A percentile compares a stretch with the other conserved stretches of the same genome.
Conservation (phyloP, 345 rosid genomes). For the Eucalyptus shirleyi region DNA sequence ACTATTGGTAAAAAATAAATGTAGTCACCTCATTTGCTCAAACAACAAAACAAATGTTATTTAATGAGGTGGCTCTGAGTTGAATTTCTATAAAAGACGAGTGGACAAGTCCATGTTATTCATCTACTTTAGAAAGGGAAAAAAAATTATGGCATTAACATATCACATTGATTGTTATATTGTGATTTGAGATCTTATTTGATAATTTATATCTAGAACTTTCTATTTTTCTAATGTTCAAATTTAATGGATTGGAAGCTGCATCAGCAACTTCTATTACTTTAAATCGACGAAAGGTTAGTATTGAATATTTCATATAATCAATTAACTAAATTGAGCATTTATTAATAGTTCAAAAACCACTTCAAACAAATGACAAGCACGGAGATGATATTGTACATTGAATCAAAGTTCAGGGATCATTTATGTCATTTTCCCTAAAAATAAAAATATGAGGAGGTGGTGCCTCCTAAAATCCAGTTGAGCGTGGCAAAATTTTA, state of each 20-base stretch:
- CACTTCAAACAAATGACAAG: neutral
- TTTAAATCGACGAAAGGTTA: accelerated
- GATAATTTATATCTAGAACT: neutral
- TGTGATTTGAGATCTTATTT: neutral
- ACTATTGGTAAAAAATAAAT: too few relatives aligned
- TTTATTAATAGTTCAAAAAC: neutral
- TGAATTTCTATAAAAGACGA: neutral
- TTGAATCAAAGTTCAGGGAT: accelerated
- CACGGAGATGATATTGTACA: neutral
- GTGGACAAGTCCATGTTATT: neutral
- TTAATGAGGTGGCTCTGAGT: neutral
- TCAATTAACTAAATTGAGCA: neutral
- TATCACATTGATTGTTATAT: neutral
- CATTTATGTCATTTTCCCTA: neutral
- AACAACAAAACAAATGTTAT: too few relatives aligned
- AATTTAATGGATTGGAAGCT: neutral
- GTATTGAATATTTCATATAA: neutral
- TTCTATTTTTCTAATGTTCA: neutral
- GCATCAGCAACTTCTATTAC: neutral
- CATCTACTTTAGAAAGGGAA: neutral
- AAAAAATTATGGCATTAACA: neutral
- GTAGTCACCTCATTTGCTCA: neutral
- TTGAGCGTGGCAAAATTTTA: neutral
- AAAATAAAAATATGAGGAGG: neutral
- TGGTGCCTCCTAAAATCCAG: neutral